Conservation (phyloP, 1,284 basidiomycete genomes). For the Cryptococcus sp. region DNA sequence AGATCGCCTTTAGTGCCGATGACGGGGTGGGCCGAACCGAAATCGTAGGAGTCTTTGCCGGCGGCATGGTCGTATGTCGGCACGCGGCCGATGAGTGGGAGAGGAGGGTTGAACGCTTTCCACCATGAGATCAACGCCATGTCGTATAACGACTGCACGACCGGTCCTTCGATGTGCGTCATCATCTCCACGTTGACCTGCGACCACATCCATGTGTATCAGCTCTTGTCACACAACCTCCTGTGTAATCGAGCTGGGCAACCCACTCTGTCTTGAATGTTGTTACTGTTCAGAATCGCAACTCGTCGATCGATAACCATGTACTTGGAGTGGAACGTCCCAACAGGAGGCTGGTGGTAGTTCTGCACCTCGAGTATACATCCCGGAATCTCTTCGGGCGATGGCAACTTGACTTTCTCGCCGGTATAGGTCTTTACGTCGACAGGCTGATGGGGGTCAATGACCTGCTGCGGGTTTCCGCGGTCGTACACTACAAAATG, state of each 20-base stretch:
- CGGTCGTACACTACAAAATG: conserved; percentile 36
- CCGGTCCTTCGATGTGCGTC: conserved; percentile 65
- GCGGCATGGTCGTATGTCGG: conserved; percentile 28
- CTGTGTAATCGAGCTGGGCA: neutral
- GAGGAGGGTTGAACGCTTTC: conserved; percentile 60
- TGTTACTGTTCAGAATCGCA: conserved; percentile 68
- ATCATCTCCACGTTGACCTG: conserved; percentile 68
- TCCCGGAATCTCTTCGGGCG: conserved; percentile 62
- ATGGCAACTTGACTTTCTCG: conserved; percentile 59
- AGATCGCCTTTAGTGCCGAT: conserved; percentile 27
- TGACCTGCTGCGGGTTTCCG: conserved; percentile 31
- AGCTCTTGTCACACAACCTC: neutral
- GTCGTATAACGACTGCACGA: conserved; percentile 72
- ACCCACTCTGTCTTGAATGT: conserved; percentile 61
- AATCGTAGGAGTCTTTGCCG: conserved; percentile 16
- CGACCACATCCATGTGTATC: conserved; percentile 34
- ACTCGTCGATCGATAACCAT: conserved; percentile 69
- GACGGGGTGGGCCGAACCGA: conserved; percentile 28
- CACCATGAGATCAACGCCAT: conserved; percentile 68
- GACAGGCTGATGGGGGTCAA: conserved; percentile 28
- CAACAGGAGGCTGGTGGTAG: conserved; percentile 42
- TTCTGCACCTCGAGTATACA: conserved; percentile 62
- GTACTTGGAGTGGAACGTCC: conserved; percentile 69
- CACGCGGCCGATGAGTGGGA: conserved; percentile 57
- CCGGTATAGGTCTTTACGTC: conserved; percentile 28